These are phyloP conservation scores for Suillus brevipes DNA, from an alignment of 768 basidiomycete genomes.

Conservation along the genomic window DNA sequence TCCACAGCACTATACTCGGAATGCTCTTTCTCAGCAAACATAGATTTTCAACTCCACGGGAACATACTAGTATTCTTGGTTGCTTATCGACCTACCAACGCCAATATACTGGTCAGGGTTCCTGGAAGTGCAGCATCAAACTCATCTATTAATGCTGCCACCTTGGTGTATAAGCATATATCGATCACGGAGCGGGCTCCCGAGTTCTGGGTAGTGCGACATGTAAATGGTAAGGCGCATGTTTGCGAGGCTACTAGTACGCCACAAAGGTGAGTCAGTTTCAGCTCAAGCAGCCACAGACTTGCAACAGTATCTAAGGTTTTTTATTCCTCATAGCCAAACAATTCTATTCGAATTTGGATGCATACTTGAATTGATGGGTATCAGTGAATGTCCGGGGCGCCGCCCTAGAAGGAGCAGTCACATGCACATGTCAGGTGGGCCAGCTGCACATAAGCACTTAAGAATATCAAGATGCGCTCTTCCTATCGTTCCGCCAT, in stretches of 20 bases:
- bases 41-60: not conserved
- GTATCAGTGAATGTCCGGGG: not conserved
- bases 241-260: not conserved
- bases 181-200: not conserved
- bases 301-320: not conserved
- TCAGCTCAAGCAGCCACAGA: not conserved
- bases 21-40: not conserved
- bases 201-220: not conserved
- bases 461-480: not conserved
- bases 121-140: not conserved
- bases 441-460: not conserved
- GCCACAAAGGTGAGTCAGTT: not conserved
- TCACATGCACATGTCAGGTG: slow-evolving; percentile 6
- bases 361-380: not conserved
- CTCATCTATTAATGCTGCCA: not conserved
- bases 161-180: not conserved
- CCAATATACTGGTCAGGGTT: not conserved
- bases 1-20: not conserved
- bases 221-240: not conserved
- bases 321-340: not conserved
- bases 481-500: not conserved
- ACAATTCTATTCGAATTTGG: not conserved
- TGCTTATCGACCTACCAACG: not conserved
- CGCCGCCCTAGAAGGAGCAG: not conserved
- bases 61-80: not conserved